Base-by-base conservation (phyloP, 2,329 filamentous ascomycete species). In the Apiospora rasikravindrae region DNA sequence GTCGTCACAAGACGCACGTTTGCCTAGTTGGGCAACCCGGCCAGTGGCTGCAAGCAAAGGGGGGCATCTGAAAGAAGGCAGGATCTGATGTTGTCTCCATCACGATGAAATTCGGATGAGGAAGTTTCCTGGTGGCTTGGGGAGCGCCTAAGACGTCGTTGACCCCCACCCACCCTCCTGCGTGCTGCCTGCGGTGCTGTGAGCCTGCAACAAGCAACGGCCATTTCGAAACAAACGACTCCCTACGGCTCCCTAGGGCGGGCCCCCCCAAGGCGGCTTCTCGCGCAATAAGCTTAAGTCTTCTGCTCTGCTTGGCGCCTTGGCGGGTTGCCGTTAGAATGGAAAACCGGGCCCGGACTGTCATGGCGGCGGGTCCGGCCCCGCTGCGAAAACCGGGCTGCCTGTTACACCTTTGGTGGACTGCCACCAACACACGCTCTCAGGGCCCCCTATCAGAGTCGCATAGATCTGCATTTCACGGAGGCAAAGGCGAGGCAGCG, bases 31-130 rank as follows among this genome's bases (percentile, higher is more conserved):
- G 33, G 33, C 4, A 37, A 37, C 33, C 33, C 33, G 33, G 33
- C 33, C 33, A 37, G 33, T 37, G 33, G 33, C 33, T 37, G 33
- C 33, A 37, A 37, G 33, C 33, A 37, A 57, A 26, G 14, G 22
- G 16, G 53, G 8, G 26, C 8, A 49, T 49, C 45, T 49, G 19
- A 8, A 49, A 26, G 13, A 8, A 53, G 49, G 49, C 49, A 57
- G 51, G 51, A 57, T 57, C 51, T 29, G 51, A 5, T 26, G 11
- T 14, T 3, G 24, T 37, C 57, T 64, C 57, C 57, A 64, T 40
- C 57, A 64, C 33, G 57, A 40, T 64, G 57, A 64, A 64, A 64
- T 64, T 64, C 57, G 57, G 57, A 64, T 64, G 57, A 40, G 10
- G 57, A 64, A 40, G 57, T 64, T 64, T 40, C 57, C 57, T 64